These are phyloP conservation scores for Hymenoscyphus salicellus DNA, from an alignment of 2,329 filamentous ascomycete genomes.

Conservation along the genomic window DNA sequence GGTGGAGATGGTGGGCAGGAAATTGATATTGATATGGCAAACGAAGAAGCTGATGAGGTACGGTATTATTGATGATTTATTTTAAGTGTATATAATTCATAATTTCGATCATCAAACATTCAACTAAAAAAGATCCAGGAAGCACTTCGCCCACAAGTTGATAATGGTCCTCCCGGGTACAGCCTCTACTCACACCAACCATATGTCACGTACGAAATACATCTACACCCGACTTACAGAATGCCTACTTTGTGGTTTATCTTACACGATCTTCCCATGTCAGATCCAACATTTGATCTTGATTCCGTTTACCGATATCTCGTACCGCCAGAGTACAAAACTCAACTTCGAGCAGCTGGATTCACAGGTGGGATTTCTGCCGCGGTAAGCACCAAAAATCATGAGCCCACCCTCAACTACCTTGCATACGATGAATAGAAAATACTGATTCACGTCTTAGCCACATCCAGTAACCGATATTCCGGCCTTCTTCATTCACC, in stretches of 20 bases:
- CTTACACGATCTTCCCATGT: constrained; percentile 55
- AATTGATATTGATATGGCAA: constrained; percentile 28
- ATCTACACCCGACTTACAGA: constrained; percentile 71
- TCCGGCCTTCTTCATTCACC: constrained; percentile 87
- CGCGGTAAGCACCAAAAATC: constrained; percentile 56
- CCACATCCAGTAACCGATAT: constrained; percentile 72
- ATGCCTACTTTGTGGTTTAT: constrained; percentile 76
- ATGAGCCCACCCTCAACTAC: background rate
- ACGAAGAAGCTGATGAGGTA: constrained; percentile 34
- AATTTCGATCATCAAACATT: background rate
- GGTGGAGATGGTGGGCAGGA: constrained; percentile 14
- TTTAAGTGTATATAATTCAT: background rate
- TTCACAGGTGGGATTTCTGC: constrained; percentile 72
- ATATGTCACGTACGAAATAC: constrained; percentile 62
- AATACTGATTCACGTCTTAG: constrained; percentile 19
- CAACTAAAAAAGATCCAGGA: constrained; percentile 22
- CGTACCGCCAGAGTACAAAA: constrained; percentile 64
- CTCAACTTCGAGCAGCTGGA: constrained; percentile 57
- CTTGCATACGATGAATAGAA: background rate
- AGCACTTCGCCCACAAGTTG: constrained; percentile 19
- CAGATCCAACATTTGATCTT: constrained; percentile 57
- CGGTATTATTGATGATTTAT: constrained; percentile 10
- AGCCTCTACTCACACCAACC: constrained; percentile 39
- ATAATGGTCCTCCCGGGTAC: constrained; percentile 23
- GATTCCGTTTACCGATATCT: constrained; percentile 69